These are phyloP conservation scores for Sporothrix luriei DNA, from an alignment of 2,329 filamentous ascomycete species.

Conservation along the genomic window DNA sequence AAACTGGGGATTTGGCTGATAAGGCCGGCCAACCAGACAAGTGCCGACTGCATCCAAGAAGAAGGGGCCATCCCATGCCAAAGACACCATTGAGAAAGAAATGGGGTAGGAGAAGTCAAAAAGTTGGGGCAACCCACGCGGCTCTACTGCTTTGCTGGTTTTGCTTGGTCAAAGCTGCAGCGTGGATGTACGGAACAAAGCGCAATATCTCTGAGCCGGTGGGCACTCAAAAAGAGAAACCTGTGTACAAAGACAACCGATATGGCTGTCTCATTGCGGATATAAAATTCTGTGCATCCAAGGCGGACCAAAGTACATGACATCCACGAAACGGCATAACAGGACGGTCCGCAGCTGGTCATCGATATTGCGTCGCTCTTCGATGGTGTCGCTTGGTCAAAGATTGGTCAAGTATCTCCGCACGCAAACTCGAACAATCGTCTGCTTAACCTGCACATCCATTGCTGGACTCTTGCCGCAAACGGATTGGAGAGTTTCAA, in stretches of 20 bases:
- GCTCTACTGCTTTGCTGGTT: too few species aligned
- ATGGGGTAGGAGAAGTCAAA: not conserved
- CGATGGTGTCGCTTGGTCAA: conserved; percentile 5
- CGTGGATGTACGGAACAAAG: conserved; percentile 20
- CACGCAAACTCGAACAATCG: not conserved
- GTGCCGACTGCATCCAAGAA: conserved; percentile 33
- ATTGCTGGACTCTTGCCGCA: not conserved
- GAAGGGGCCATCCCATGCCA: conserved; percentile 2
- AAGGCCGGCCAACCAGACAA: conserved; percentile 37
- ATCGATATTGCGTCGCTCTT: not conserved
- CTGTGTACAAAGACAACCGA: not conserved
- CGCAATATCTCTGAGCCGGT: not conserved
- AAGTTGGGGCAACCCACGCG: too few species aligned
- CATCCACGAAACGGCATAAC: not conserved
- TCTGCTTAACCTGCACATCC: not conserved
- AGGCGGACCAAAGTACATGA: not conserved
- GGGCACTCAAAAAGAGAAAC: not conserved
- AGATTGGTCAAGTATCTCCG: conserved; percentile 18
- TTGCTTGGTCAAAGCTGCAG: not conserved
- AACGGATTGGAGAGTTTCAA: conserved; percentile 9
- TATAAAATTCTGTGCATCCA: conserved; percentile 2
- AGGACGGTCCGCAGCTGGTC: not conserved
- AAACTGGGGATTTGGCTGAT: not conserved
- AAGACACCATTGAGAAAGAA: not conserved
- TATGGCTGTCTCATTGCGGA: not conserved